Evolutionary conservation across 345 rosid genomes (phyloP), one percentile per base, ranked within the genome.

Genomic region (Lumnitzera racemosa): DNA sequence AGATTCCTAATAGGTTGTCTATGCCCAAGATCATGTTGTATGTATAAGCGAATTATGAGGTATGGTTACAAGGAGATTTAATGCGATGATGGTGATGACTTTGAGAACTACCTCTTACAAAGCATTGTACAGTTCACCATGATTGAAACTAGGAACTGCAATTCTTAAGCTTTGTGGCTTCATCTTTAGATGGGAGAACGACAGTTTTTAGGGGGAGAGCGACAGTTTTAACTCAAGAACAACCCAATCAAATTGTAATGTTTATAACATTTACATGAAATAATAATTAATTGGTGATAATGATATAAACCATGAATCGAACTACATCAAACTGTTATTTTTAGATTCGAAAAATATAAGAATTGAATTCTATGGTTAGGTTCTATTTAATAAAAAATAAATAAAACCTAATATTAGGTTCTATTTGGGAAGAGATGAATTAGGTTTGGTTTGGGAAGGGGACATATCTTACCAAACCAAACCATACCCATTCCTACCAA

Each of bases 121-220:
- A 87, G 91, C 89, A 92, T 89, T 73, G 96, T 91, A 0, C 96
- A 92, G 83, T 92, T 92, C 77, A 87, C 89, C 61, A 94, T 83
- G 77, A 89, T 85, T 96, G 98, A 89, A 72, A 88, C 96, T 46
- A 87, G 15, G 90, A 88, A 15, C 74, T 85, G 17, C 90, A 83
- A 53, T 66, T 75, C 57, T 62, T 72, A 7, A 71, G 77, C 51
- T 73, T 83, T 0, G 98, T 88, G 73, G 61, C 73, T 63, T 77
- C 86, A 47, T 77, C 85, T 13, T 78, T 80, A 65, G 98, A 91
- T 53, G 95, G 98, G 56, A 83, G 98, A 66, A 87, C 88, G 96
- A 96, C 96, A 13, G 95, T 91, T 53, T 78, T 88, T 74, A 88
- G 98, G n/a, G 95, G 98, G 56, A 83, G 98, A 66, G 85, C 88